phyloP scores from a whole-genome alignment of 495 filamentous ascomycete genomes.

The Penicillium flavigenum region DNA sequence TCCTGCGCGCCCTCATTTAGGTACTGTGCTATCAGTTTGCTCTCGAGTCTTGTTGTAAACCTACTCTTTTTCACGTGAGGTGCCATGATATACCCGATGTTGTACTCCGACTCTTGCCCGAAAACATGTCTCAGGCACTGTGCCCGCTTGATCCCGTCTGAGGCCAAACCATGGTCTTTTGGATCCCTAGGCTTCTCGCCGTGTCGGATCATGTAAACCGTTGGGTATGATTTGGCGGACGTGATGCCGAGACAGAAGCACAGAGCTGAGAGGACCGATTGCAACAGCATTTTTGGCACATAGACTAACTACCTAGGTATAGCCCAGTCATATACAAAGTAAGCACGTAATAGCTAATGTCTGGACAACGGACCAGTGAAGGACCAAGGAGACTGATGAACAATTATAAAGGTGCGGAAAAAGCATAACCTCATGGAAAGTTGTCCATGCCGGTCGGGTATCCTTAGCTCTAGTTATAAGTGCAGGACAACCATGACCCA shows the following conservation, averaged over 20 bases:
- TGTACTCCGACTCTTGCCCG: conserved; percentile 39
- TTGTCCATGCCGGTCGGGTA: not conserved
- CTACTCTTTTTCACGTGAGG: conserved; percentile 33
- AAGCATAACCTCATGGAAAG: not conserved
- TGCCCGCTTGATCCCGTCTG: conserved; percentile 44
- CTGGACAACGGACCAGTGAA: not conserved
- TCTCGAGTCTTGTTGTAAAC: conserved; percentile 3
- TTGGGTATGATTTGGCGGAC: conserved; percentile 19
- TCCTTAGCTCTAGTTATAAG: conserved; percentile 7
- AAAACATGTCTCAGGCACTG: conserved; percentile 49
- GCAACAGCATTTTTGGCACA: conserved; percentile 8
- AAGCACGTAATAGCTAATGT: not conserved
- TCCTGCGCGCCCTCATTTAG: not conserved
- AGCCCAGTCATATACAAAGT: conserved; percentile 3
- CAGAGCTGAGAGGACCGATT: conserved; percentile 4
- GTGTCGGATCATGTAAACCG: conserved; percentile 54
- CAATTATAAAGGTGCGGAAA: not conserved
- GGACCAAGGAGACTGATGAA: not conserved
- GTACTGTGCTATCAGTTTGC: not conserved
- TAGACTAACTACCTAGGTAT: not conserved
- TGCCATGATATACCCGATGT: conserved; percentile 51
- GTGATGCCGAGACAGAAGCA: conserved; percentile 1
- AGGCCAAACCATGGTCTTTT: conserved; percentile 39
- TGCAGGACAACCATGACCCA: not conserved
- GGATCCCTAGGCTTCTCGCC: conserved; percentile 49